Percentiles rank a stretch among this genome's conserved stretches.
phyloP scores from a whole-genome alignment of 257 asterid genomes.

The Marsdenia floribunda region DNA sequence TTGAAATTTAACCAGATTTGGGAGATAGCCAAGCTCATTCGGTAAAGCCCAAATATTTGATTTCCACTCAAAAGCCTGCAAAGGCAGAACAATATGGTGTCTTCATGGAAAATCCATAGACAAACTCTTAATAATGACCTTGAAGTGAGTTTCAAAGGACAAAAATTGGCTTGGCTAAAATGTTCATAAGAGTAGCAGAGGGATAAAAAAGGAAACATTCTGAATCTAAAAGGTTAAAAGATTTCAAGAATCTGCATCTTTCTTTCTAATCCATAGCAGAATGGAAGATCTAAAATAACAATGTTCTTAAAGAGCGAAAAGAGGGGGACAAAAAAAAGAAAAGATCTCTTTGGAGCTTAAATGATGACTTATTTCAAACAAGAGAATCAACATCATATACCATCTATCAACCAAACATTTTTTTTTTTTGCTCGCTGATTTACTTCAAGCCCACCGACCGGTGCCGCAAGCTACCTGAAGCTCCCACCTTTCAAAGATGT shows the following conservation, averaged over 20 bases:
- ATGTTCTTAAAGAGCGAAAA: too few relatives aligned
- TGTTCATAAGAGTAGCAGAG: neutral
- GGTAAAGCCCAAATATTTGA: constrained; percentile 1
- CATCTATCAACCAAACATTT: too few relatives aligned
- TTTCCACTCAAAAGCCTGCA: too few relatives aligned
- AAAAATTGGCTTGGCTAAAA: neutral
- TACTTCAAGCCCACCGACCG: too few relatives aligned
- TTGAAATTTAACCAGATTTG: neutral
- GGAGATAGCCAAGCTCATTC: constrained; percentile 3
- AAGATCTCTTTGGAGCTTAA: neutral
- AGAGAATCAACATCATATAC: too few relatives aligned
- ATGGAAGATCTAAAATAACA: neutral
- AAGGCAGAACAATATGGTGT: neutral
- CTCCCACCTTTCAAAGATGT: too few relatives aligned
- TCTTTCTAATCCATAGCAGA: neutral
- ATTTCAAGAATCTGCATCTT: neutral
- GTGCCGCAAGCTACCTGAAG: too few relatives aligned
- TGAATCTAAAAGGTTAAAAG: neutral
- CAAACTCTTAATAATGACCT: neutral
- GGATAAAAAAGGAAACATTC: neutral
- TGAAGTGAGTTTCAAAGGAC: neutral
- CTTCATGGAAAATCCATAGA: neutral
- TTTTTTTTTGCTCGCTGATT: too few relatives aligned
- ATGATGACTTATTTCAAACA: neutral
- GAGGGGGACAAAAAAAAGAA: too few relatives aligned